Percentiles rank a stretch among this genome's conserved stretches.
Conservation (phyloP, 495 filamentous ascomycete genomes). For the Tuber brumale region DNA sequence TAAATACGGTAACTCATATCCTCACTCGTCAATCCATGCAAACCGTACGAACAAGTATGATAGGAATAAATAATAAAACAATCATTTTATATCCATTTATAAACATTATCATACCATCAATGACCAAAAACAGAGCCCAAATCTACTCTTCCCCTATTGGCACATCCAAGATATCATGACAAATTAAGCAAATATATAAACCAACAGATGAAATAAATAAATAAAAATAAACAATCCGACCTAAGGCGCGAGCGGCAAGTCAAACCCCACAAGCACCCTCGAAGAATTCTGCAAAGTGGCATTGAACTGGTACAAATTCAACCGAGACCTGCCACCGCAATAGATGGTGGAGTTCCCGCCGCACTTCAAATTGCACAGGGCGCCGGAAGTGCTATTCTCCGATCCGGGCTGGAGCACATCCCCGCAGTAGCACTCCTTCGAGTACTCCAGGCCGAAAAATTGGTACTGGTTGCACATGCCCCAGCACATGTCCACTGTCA, state of each 20-base stretch:
- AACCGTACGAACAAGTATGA: not conserved
- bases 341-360: conserved; percentile 6
- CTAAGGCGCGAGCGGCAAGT: conserved; percentile 5
- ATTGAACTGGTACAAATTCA: conserved; percentile 19
- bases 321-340: conserved; percentile 11
- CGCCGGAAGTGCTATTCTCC: conserved; percentile 7
- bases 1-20: not conserved
- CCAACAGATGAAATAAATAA: not conserved
- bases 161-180: not conserved
- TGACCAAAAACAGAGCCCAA: not conserved
- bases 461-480: conserved; percentile 38
- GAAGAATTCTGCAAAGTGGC: conserved; percentile 8
- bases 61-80: not conserved
- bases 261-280: not conserved
- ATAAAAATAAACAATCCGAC: not conserved
- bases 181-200: not conserved
- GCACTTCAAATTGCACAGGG: conserved; percentile 13
- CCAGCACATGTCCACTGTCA: conserved; percentile 41
- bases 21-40: not conserved
- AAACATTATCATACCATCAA: not conserved
- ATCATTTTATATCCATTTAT: not conserved
- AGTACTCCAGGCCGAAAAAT: conserved; percentile 45
- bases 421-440: conserved; percentile 45
- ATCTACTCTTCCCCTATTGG: not conserved
- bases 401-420: conserved; percentile 23